Base-by-base conservation (phyloP, 179 eudicot genomes). In the Actinidia chinensis region DNA sequence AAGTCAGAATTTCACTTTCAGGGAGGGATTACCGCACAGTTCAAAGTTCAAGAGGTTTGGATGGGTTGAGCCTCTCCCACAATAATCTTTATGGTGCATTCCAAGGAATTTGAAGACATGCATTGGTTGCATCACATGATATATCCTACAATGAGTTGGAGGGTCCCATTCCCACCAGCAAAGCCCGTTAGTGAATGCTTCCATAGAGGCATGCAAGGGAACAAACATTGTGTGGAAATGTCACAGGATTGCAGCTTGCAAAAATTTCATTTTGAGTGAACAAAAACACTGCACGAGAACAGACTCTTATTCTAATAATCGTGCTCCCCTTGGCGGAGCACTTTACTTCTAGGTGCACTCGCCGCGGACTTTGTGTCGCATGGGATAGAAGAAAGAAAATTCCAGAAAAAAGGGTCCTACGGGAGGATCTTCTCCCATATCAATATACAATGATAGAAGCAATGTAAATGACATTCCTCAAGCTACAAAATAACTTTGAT, bases 161-260 rank as follows among this genome's bases (percentile, higher is more conserved):
- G 22, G 86, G 91, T 67, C 87, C 88, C 11, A 80, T 85, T 44
- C 84, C 77, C 3, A 68, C 50, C 23, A 79, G 74, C 68, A 64
- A 14, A 80, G 63, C 48, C 1, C n/a, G n/a, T 82, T 78, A 44
- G 2, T 33, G 47, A 40, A 52, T 5, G 75, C 81, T 80, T n/a
- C 71, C 6, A 63, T 80, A 1, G 74, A 75, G 33, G 64, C 33
- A 6, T 83, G n/a, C 44, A 22, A 55, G 85, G 83, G 15, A 88
- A 88, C 68, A 67, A 71, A 12, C 82, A 75, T 58, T 88, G 63
- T 86, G 91, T 43, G 89, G 91, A 51, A 77, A 81, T 46, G 65
- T 79, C 25, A 72, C 25, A 6, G 79, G 84, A 22, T 72, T 84
- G 56, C 43, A 71, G 23, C 78, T 77, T 9, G 82, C 85, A 66